A percentile compares a stretch with the other conserved stretches of the same genome.
Conservation (phyloP, 2,329 filamentous ascomycete species). For the Pyricularia grisea region DNA sequence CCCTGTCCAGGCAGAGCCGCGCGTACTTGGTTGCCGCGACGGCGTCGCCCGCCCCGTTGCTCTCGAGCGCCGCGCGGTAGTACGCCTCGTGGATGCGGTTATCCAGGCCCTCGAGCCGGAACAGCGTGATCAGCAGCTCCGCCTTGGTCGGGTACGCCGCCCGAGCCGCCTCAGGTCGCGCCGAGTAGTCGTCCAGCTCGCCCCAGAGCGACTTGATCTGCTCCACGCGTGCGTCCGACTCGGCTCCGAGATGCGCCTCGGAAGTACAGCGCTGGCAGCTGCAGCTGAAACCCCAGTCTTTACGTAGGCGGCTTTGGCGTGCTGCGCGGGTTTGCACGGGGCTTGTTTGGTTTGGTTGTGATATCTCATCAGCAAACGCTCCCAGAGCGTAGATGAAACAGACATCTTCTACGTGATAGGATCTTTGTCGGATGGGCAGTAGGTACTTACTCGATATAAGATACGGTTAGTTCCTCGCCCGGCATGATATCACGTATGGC, state of each 20-base stretch:
- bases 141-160: constrained; percentile 24
- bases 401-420: no score
- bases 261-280: constrained; percentile 24
- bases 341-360: constrained; percentile 11
- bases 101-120: constrained; percentile 29
- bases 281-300: constrained; percentile 28
- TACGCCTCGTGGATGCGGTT: constrained; percentile 31
- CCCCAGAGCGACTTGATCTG: constrained; percentile 20
- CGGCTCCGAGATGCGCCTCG: constrained; percentile 14
- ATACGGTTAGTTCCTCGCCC: constrained; percentile 31
- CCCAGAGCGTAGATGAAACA: no score
- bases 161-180: background rate
- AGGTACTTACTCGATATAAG: constrained; percentile 25
- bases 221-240: constrained; percentile 23
- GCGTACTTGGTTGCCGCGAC: constrained; percentile 22
- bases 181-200: constrained; percentile 24
- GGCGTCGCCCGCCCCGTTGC: constrained; percentile 24
- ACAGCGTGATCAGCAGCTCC: constrained; percentile 25
- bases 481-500: constrained; percentile 25
- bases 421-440: background rate
- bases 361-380: background rate
- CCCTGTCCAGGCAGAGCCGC: constrained; percentile 12
- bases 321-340: constrained; percentile 20
- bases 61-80: constrained; percentile 28
- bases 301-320: constrained; percentile 19